Evolutionary conservation across 345 rosid genomes (phyloP).

Genomic region (Syzygium grande): DNA sequence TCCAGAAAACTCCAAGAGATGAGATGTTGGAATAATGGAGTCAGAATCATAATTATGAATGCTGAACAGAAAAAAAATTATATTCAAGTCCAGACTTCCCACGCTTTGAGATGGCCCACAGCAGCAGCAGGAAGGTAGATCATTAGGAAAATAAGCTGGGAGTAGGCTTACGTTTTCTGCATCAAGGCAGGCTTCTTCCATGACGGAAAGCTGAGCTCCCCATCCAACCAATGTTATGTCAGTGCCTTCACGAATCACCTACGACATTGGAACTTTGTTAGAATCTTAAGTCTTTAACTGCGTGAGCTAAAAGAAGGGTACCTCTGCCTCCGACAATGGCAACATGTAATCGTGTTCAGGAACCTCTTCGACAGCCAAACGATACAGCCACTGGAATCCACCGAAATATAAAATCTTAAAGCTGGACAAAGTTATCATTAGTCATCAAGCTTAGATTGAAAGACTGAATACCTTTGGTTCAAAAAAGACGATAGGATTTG

Average conservation of each 20-base stretch:
- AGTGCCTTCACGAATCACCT: conserved; percentile 80
- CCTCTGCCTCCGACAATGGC: conserved; percentile 91
- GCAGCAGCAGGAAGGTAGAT: background rate
- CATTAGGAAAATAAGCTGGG: background rate
- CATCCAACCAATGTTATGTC: conserved; percentile 92
- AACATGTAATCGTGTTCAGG: conserved; percentile 87
- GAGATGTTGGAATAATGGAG: background rate
- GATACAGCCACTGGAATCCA: conserved; percentile 72
- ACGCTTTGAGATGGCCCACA: background rate
- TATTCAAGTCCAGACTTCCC: background rate
- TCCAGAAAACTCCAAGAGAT: background rate
- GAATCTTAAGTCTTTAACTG: background rate
- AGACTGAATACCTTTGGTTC: conserved; percentile 63
- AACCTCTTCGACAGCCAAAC: conserved; percentile 83
- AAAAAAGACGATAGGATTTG: conserved; percentile 79
- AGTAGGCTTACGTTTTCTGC: conserved; percentile 50
- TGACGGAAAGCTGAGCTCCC: conserved; percentile 86
- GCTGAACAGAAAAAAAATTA: background rate
- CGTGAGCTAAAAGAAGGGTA: conserved; percentile 1
- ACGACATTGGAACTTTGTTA: conserved; percentile 1
- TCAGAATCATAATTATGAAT: background rate
- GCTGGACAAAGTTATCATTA: background rate
- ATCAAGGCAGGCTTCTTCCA: conserved; percentile 80
- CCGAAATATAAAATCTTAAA: background rate
- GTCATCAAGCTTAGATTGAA: background rate